Percentiles rank a stretch among this genome's conserved stretches.
Evolutionary conservation across 2,329 filamentous ascomycete species (phyloP).

Genomic region (Gnomoniopsis smithogilvyi): DNA sequence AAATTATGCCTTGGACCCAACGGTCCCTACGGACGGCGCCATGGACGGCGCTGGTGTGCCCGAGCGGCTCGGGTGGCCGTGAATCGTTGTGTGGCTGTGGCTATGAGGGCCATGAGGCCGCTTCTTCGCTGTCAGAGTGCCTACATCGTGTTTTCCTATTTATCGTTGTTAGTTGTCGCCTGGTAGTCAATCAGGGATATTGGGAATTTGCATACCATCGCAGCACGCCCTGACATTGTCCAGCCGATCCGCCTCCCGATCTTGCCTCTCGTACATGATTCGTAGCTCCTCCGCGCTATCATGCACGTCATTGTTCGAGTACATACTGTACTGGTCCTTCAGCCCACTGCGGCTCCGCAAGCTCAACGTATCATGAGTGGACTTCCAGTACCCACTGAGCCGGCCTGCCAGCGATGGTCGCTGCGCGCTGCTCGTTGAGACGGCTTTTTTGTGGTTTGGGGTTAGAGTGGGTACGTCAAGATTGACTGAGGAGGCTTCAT

Average conservation of each 20-base stretch:
- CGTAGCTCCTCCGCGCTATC: conserved; percentile 83
- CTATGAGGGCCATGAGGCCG: conserved; percentile 38
- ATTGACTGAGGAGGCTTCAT: conserved; percentile 53
- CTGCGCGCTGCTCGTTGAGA: conserved; percentile 12
- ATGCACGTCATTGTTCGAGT: conserved; percentile 56
- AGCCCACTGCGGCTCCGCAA: conserved; percentile 49
- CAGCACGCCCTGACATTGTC: conserved; percentile 98
- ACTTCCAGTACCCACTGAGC: conserved; percentile 59
- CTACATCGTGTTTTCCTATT: conserved; percentile 71
- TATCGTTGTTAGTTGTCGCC: background rate
- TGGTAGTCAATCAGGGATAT: background rate
- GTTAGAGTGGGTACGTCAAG: conserved; percentile 56
- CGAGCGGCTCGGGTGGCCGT: conserved; percentile 15
- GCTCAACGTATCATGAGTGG: conserved; percentile 48
- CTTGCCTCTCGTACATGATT: conserved; percentile 73
- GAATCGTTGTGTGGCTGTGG: conserved; percentile 26
- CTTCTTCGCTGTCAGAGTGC: conserved; percentile 50
- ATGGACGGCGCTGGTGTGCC: conserved; percentile 6
- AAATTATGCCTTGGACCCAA: conserved; percentile 23
- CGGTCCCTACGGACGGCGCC: conserved; percentile 20
- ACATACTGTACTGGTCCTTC: conserved; percentile 39
- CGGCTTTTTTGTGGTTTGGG: conserved; percentile 40
- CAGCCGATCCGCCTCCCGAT: conserved; percentile 72
- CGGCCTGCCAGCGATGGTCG: conserved; percentile 34
- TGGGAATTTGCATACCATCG: conserved; percentile 67